Base-by-base conservation (phyloP, 306 rosid genomes). In the Pyrus communis region DNA sequence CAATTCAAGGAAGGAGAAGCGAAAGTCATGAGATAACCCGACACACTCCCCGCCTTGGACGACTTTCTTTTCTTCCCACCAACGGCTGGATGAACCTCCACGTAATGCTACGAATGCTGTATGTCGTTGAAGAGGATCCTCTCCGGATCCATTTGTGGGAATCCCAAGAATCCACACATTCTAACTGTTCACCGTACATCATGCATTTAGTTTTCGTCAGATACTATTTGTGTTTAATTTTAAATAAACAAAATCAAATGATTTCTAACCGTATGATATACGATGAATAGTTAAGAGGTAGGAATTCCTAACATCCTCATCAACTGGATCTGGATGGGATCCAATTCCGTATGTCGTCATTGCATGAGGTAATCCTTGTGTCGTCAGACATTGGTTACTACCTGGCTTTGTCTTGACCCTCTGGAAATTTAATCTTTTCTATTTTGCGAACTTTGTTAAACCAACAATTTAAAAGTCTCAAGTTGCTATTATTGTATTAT, bases 131-230 rank as follows among this genome's bases (percentile, higher is more conserved):
- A 33, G 35, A 5, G 7, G 35, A 1, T 5, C 5, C 35, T 31
- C 31, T 30, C 31, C 31, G 4, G 5, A 31, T 31, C 5, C 33
- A 5, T 0, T 33, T 33, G 38, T 5, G 38, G 2, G 6, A 7
- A 33, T 33, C 1, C 7, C 5, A 33, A 1, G 38, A 33, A 33
- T 33, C 38, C 7, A 0, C 38, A 5, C 38, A 5, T 33, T 0
- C 2, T 33, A 1, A 33, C 0, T 0, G 2, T 5, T 33, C 0
- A 33, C 6, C 0, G 38, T 33, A 33, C 0, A 33, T 5, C 0
- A 0, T 33, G 8, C 0, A 0, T 0, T 33, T 8, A 33, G 0
- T 33, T 33, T 33, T 33, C 38, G 8, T 33, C 8, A 33, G 0
- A 33, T 33, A 33, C 0, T 33, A 6, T 33, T 33, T 0, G 8